These are phyloP conservation scores for Pterocarpus macrocarpus DNA, from an alignment of 306 rosid genomes.

Conservation along the genomic window DNA sequence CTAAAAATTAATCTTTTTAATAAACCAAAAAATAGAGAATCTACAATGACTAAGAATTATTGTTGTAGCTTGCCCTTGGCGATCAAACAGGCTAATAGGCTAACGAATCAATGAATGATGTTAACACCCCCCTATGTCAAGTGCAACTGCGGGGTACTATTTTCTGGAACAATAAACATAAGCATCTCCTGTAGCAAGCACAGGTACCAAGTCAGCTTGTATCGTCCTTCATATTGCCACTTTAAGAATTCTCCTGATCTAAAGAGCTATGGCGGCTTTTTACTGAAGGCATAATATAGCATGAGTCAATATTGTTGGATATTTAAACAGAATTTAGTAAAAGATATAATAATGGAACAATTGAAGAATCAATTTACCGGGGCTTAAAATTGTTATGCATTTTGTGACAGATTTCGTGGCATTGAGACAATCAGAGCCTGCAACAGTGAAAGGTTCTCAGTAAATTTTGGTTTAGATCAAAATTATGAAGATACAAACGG, in stretches of 20 bases:
- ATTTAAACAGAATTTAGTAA: not conserved
- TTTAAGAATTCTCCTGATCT: slow-evolving; percentile 50
- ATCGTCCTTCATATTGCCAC: slow-evolving; percentile 41
- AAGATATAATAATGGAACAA: not conserved
- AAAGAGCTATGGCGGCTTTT: slow-evolving; percentile 47
- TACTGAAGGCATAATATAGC: slow-evolving; percentile 51
- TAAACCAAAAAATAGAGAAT: slow-evolving; percentile 11
- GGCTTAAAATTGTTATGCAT: slow-evolving; percentile 72
- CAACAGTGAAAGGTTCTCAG: slow-evolving; percentile 30
- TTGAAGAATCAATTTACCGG: slow-evolving; percentile 57
- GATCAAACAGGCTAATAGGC: not conserved
- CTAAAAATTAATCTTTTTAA: not conserved
- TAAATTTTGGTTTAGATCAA: slow-evolving; percentile 7
- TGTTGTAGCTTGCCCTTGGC: slow-evolving; percentile 6
- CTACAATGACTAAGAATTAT: slow-evolving; percentile 23
- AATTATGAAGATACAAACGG: slow-evolving; percentile 3
- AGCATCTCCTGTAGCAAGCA: slow-evolving; percentile 30
- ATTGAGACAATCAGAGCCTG: slow-evolving; percentile 67
- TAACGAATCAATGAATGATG: slow-evolving; percentile 42
- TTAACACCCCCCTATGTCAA: slow-evolving; percentile 28
- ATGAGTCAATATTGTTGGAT: slow-evolving; percentile 1
- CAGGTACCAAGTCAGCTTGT: slow-evolving; percentile 35
- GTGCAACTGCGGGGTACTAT: slow-evolving; percentile 10
- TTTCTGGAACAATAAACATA: not conserved
- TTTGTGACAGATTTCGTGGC: slow-evolving; percentile 65